Percentiles rank a stretch among this genome's conserved stretches.
Conservation (phyloP, 805 yeast species). For the Cyberlindnera suaveolens region DNA sequence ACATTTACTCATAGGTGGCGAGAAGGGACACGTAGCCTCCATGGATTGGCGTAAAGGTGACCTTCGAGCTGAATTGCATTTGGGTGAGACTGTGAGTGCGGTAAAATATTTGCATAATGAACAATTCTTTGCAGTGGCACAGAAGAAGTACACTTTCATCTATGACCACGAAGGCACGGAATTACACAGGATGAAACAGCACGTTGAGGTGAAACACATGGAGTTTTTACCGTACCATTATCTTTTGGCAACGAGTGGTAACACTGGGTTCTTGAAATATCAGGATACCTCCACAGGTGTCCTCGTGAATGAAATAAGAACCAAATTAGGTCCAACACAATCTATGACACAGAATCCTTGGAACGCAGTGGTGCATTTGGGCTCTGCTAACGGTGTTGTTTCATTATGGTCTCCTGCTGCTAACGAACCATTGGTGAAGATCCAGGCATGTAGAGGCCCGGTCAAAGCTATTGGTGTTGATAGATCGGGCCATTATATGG, state of each 20-base stretch:
- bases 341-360: conserved; percentile 89
- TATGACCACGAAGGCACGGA: conserved; percentile 91
- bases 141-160: conserved; percentile 86
- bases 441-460: conserved; percentile 82
- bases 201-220: conserved; percentile 73
- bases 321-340: conserved; percentile 86
- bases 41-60: conserved; percentile 93
- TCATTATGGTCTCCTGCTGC: conserved; percentile 90
- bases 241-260: conserved; percentile 80
- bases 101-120: conserved; percentile 89
- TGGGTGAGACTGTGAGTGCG: conserved; percentile 85
- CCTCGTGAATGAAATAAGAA: conserved; percentile 74
- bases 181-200: conserved; percentile 85
- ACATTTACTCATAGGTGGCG: conserved; percentile 76
- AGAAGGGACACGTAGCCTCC: conserved; percentile 91
- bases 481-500: conserved; percentile 92
- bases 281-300: conserved; percentile 95
- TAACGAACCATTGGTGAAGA: conserved; percentile 77
- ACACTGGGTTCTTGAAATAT: conserved; percentile 81
- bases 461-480: conserved; percentile 80
- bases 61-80: conserved; percentile 72
- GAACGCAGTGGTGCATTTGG: conserved; percentile 92
- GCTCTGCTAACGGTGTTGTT: conserved; percentile 90
- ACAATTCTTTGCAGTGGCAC: conserved; percentile 94
- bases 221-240: conserved; percentile 93